phyloP scores from a whole-genome alignment of 768 basidiomycete genomes.

The Termitomyces titanicus region DNA sequence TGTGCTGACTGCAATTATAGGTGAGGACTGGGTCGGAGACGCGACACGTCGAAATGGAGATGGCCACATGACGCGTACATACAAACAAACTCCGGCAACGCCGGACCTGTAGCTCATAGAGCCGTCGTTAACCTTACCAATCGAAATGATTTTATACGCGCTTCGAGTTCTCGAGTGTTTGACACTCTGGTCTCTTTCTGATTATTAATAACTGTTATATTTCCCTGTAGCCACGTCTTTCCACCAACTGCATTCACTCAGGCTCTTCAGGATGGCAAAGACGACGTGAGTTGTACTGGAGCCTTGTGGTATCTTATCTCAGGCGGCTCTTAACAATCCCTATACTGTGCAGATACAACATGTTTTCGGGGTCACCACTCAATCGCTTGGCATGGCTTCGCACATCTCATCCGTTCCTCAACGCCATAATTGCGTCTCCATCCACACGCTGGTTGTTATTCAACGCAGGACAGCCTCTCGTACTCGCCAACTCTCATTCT shows the following conservation, averaged over 20 bases:
- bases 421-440: constrained; percentile 56
- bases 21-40: constrained; percentile 11
- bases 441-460: constrained; percentile 77
- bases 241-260: background rate
- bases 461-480: constrained; percentile 67
- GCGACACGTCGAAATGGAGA: constrained; percentile 5
- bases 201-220: background rate
- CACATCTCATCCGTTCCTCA: constrained; percentile 70
- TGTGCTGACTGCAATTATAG: constrained; percentile 9
- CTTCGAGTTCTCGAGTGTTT: background rate
- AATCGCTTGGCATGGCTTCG: constrained; percentile 85
- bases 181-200: background rate
- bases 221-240: background rate
- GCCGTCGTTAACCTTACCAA: background rate
- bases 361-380: constrained; percentile 61
- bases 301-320: background rate
- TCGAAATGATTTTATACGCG: background rate
- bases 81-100: background rate
- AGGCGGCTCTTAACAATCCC: background rate
- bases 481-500: constrained; percentile 34
- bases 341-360: constrained; percentile 25
- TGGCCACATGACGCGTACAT: background rate
- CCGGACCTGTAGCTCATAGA: background rate
- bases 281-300: constrained; percentile 9
- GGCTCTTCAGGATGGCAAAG: constrained; percentile 11